Evolutionary conservation across 768 basidiomycete genomes (phyloP).

Genomic region (Strobilomyces echinocephalus): DNA sequence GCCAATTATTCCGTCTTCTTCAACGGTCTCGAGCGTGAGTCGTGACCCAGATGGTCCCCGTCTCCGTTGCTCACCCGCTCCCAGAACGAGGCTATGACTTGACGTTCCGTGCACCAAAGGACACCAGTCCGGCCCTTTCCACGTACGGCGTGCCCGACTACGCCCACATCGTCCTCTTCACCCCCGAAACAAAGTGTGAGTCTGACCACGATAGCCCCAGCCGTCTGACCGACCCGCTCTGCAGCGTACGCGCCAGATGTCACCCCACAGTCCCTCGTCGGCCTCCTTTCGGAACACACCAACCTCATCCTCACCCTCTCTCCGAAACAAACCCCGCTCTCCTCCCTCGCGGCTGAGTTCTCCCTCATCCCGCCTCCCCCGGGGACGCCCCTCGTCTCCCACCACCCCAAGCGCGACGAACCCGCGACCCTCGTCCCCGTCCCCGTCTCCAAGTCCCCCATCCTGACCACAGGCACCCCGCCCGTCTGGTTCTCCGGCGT

Average conservation of each 20-base stretch:
- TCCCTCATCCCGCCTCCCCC: constrained; percentile 84
- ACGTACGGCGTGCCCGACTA: constrained; percentile 72
- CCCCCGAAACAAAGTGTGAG: constrained; percentile 81
- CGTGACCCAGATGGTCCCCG: not conserved
- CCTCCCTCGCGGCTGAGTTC: constrained; percentile 85
- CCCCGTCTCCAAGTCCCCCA: constrained; percentile 38
- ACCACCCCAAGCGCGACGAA: constrained; percentile 74
- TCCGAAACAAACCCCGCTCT: constrained; percentile 65
- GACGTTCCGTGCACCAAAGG: constrained; percentile 82
- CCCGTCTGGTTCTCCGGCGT: constrained; percentile 78
- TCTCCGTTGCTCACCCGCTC: not conserved
- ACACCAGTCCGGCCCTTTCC: constrained; percentile 58
- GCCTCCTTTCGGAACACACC: constrained; percentile 61
- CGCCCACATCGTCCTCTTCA: constrained; percentile 82
- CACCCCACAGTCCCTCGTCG: constrained; percentile 74
- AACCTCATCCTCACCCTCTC: constrained; percentile 85
- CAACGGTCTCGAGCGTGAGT: constrained; percentile 64
- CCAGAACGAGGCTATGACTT: constrained; percentile 80
- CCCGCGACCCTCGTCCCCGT: constrained; percentile 65
- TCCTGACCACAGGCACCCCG: constrained; percentile 45
- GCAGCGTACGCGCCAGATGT: constrained; percentile 70
- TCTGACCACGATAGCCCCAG: not conserved
- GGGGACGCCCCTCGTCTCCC: constrained; percentile 76
- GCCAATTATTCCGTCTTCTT: constrained; percentile 81
- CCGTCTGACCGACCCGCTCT: not conserved